A percentile compares a stretch with the other conserved stretches of the same genome.
phyloP scores from a whole-genome alignment of 768 basidiomycete genomes.

The Hygrophorus pudorinus region DNA sequence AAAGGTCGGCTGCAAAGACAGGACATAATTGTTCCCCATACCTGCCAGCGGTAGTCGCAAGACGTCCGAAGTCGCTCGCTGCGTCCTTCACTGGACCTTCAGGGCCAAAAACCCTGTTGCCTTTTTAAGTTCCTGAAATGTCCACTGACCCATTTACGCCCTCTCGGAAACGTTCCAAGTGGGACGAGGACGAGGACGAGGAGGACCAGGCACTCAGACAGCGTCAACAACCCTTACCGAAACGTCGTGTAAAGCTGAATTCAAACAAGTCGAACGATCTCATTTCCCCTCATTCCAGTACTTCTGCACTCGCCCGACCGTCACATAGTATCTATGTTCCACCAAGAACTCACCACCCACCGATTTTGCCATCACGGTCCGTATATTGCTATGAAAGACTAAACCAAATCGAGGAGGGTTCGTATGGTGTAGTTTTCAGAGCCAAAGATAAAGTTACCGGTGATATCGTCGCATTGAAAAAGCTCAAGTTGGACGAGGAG shows the following conservation, averaged over 20 bases:
- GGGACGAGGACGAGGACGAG: constrained; percentile 43
- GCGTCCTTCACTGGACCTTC: no score
- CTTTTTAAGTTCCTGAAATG: constrained; percentile 18
- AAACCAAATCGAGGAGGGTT: constrained; percentile 98
- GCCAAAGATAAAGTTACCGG: constrained; percentile 91
- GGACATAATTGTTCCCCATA: constrained; percentile 51
- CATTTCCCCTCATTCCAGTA: constrained; percentile 11
- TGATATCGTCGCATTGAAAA: constrained; percentile 95
- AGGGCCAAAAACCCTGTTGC: no score
- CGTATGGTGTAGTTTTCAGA: constrained; percentile 96
- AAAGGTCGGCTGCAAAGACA: constrained; percentile 80
- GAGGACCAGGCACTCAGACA: constrained; percentile 17
- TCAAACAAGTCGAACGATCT: constrained; percentile 14
- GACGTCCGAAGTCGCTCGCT: no score
- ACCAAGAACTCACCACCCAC: constrained; percentile 64
- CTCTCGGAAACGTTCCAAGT: constrained; percentile 69
- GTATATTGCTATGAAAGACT: constrained; percentile 91
- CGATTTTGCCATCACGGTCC: constrained; percentile 78
- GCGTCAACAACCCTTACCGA: constrained; percentile 32
- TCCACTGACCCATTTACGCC: constrained; percentile 39
- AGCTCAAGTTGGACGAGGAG: constrained; percentile 96
- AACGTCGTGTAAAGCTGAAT: constrained; percentile 45
- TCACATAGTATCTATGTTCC: constrained; percentile 66
- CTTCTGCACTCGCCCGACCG: constrained; percentile 12
- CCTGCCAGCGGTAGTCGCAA: no score